Base-by-base conservation (phyloP, 371 early-diverging fungal genomes). In the Mortierella sp. region DNA sequence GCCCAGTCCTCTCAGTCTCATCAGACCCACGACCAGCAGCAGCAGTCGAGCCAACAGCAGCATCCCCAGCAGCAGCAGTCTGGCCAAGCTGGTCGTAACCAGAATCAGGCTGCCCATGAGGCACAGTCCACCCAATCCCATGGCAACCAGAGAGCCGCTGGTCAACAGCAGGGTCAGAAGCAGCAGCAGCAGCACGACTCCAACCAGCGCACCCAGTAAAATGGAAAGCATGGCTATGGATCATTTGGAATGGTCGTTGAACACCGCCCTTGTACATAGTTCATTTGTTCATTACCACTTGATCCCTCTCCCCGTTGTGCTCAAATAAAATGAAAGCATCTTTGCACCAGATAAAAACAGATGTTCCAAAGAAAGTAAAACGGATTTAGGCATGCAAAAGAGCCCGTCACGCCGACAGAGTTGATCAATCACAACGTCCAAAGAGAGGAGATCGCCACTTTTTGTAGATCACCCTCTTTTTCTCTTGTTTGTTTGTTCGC, bases 121-220 rank as follows among this genome's bases (percentile, higher is more conserved):
- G n/a, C n/a, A n/a, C n/a, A n/a, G n/a, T n/a, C n/a, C n/a, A n/a
- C n/a, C n/a, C n/a, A n/a, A n/a, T n/a, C n/a, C 57, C 31, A 57
- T 4, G 57, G 57, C 0, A 59, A 59, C 59, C 59, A 59, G 59
- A 31, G 28, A 10, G 6, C 43, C 43, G 43, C 40, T 40, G 40
- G 69, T 19, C 24, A 70, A 11, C 72, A 72, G 40, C 50, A 26
- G 19, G 71, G 37, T 2, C 72, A 59, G 59, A 28, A 57, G 57
- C 59, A 59, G 59, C 31, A 31, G 61, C 34, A 61, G 34, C 34
- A 61, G 61, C 6, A 31, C 72, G 72, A 72, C 0, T 53, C 53
- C 6, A n/a, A 53, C 50, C 55, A 72, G 54, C 55, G 73, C 43
- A 55, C 55, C 14, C 73, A 72, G n/a, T 72, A 72, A 72, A 54